These are phyloP conservation scores for Hymenoscyphus albidus DNA, from an alignment of 2,329 filamentous ascomycete species.

Conservation along the genomic window DNA sequence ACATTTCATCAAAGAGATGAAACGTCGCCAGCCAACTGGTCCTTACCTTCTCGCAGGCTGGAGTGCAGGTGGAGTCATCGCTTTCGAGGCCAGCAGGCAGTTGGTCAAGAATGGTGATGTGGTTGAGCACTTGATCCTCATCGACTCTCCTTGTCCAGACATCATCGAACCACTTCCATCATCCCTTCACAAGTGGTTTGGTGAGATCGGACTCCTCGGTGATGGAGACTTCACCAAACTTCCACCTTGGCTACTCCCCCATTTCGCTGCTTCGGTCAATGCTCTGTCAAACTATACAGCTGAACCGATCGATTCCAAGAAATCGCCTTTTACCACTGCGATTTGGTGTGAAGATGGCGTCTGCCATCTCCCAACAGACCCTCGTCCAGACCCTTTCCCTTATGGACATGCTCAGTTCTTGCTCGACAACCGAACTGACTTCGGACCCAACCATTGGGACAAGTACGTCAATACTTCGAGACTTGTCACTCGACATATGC, in stretches of 20 bases:
- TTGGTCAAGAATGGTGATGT: slow-evolving; percentile 53
- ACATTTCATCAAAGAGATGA: slow-evolving; percentile 66
- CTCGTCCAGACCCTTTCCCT: slow-evolving; percentile 58
- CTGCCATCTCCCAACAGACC: slow-evolving; percentile 62
- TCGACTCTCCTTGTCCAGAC: slow-evolving; percentile 64
- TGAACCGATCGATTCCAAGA: slow-evolving; percentile 55
- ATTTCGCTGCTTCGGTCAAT: slow-evolving; percentile 66
- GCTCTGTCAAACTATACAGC: slow-evolving; percentile 68
- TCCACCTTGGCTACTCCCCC: slow-evolving; percentile 69
- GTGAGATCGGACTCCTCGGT: slow-evolving; percentile 66
- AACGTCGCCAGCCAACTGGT: slow-evolving; percentile 63
- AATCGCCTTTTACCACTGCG: slow-evolving; percentile 57
- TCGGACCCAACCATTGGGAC: slow-evolving; percentile 66
- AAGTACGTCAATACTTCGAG: slow-evolving; percentile 59
- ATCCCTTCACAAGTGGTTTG: slow-evolving; percentile 56
- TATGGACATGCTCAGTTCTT: slow-evolving; percentile 63
- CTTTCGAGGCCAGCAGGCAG: slow-evolving; percentile 62
- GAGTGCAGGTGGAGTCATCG: slow-evolving; percentile 73
- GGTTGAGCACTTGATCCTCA: slow-evolving; percentile 58
- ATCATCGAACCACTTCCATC: slow-evolving; percentile 64
- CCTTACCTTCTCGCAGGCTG: slow-evolving; percentile 68
- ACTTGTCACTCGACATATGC: slow-evolving; percentile 63
- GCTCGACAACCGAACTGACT: slow-evolving; percentile 69
- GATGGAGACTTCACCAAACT: slow-evolving; percentile 57
- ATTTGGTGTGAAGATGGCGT: slow-evolving; percentile 75